A percentile compares a stretch with the other conserved stretches of the same genome.
Conservation (phyloP, 148 eudicot genomes). For the Fagopyrum tataricum region DNA sequence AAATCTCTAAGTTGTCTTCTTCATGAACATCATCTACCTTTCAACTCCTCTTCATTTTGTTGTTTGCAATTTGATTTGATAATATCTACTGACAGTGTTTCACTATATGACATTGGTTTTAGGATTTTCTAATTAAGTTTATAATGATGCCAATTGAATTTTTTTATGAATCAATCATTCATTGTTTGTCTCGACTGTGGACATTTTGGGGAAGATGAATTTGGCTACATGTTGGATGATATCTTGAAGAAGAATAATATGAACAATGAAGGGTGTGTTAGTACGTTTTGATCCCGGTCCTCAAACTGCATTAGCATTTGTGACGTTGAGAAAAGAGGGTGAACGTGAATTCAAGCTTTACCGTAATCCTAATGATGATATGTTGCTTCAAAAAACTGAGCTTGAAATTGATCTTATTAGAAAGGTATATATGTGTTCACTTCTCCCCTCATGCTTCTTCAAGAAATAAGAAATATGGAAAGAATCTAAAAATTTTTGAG, state of each 20-base stretch:
- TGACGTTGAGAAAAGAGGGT: slow-evolving; percentile 81
- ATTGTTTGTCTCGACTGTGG: background rate
- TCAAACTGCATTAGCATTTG: slow-evolving; percentile 97
- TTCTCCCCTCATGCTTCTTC: background rate
- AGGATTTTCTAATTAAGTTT: too few relatives aligned
- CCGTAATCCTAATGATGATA: slow-evolving; percentile 99
- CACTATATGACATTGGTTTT: background rate
- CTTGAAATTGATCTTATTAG: slow-evolving; percentile 76
- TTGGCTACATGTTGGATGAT: slow-evolving; percentile 96
- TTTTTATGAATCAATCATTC: background rate
- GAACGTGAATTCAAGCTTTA: slow-evolving; percentile 99
- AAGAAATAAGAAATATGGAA: background rate
- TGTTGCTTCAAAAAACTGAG: slow-evolving; percentile 85
- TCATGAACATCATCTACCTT: too few relatives aligned
- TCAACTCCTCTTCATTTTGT: background rate
- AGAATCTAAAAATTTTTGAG: background rate
- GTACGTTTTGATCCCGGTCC: slow-evolving; percentile 97
- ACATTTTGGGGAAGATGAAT: slow-evolving; percentile 99
- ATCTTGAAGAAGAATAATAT: slow-evolving; percentile 86
- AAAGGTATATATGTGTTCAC: slow-evolving; percentile 40
- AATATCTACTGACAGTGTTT: background rate
- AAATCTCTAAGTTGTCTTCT: too few relatives aligned
- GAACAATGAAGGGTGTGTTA: slow-evolving; percentile 73
- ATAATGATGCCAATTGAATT: background rate
- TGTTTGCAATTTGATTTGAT: background rate